Base-by-base conservation (phyloP, 139 green algal species). In the Micractinium conductrix region DNA sequence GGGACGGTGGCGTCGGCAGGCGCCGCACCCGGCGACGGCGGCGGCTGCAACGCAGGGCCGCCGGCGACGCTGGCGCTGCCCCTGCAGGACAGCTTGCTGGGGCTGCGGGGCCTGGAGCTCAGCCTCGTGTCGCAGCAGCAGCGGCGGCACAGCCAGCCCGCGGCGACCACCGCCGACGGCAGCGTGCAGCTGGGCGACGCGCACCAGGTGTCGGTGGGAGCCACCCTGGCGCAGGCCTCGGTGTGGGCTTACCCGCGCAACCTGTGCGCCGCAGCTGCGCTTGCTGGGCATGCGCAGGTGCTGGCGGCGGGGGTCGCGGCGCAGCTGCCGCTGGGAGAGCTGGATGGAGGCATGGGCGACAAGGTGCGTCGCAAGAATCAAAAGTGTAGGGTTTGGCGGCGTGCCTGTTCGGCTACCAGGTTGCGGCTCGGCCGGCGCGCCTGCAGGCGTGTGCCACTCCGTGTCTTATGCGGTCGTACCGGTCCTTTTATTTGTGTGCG, bases 201-300 rank as follows among this genome's bases (percentile, higher is more conserved):
- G 35, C 78, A 42, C 43, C 78, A 75, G 62, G 42, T 74, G 62
- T 83, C 58, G 0, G 37, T 71, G 2, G 82, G 82, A 28, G 37
- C 48, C 35, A 70, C 60, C 82, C 37, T 79, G 85, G 78, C 42
- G 9, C 78, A 90, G 28, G 12, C 79, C 21, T 90, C 62, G 17
- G 28, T 90, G 62, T 91, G 86, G 81, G 84, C 79, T 4, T 69
- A 80, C n/a, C 72, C 76, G 3, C 67, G 80, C 35, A 89, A 85
- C 45, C 65, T 91, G 16, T 80, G 79, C 65, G 67, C 87, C 2
- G 60, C 79, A 0, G 63, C 78, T 17, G 85, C 79, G 28, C 35
- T 91, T 19, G 45, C 43, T 10, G 55, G 33, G 26, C 74, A 87
- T 10, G 74, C 38, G 5, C 28, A 24, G 43, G 28, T 38, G 48